These are phyloP conservation scores for Phytophthora constricta DNA, from an alignment of 352 stramenopile species.

Conservation along the genomic window DNA sequence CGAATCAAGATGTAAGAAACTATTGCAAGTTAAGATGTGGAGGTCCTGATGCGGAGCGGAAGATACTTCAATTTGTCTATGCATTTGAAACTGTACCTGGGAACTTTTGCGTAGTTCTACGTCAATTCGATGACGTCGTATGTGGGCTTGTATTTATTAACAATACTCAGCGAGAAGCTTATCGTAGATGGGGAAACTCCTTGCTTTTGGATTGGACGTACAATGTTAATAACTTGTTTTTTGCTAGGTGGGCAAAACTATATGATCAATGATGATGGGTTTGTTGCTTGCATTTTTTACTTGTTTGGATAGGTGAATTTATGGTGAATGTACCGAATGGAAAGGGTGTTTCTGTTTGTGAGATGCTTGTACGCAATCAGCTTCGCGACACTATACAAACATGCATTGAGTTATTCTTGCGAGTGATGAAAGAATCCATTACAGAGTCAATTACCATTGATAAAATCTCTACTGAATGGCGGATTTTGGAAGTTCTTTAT, in stretches of 20 bases:
- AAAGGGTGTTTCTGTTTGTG: slow-evolving; percentile 15
- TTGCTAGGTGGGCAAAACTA: background rate
- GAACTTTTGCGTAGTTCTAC: slow-evolving; percentile 8
- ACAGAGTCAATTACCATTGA: background rate
- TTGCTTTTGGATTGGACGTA: slow-evolving; percentile 13
- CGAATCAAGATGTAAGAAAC: slow-evolving; percentile 8
- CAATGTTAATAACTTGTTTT: slow-evolving; percentile 12
- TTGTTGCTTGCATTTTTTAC: background rate
- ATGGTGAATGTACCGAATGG: slow-evolving; percentile 9
- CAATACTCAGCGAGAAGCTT: background rate
- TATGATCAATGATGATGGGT: background rate
- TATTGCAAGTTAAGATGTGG: slow-evolving; percentile 4
- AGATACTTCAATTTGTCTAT: background rate
- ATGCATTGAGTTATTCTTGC: slow-evolving; percentile 3
- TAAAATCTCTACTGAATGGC: slow-evolving; percentile 7
- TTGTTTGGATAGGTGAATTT: slow-evolving; percentile 6
- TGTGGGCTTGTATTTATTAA: slow-evolving; percentile 18
- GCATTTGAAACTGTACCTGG: background rate
- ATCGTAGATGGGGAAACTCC: slow-evolving; percentile 16
- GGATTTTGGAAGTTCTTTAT: slow-evolving; percentile 2
- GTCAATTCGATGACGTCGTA: slow-evolving; percentile 16
- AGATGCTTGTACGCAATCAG: slow-evolving; percentile 6
- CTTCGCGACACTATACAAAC: background rate
- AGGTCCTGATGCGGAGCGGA: slow-evolving; percentile 1
- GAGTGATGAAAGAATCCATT: background rate